Evolutionary conservation across 2,329 filamentous ascomycete genomes (phyloP), one percentile per base, ranked within the genome.

Genomic region (Paecilomyces fulvus): DNA sequence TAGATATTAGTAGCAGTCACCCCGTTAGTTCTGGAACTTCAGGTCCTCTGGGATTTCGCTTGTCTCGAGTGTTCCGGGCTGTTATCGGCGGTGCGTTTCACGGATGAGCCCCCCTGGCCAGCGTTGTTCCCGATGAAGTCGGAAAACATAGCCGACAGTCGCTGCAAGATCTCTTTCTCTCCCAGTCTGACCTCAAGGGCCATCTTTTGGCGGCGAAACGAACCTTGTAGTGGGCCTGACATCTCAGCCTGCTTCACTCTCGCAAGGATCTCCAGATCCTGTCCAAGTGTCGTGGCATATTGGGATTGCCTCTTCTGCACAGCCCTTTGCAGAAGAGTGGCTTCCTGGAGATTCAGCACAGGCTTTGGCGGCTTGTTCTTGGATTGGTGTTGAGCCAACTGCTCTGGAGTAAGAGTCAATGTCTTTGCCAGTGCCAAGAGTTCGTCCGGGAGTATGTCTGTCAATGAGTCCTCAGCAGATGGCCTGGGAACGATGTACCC

Each of bases 141-240:
- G 53, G 67, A 62, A 31, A 77, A 67, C 60, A 69, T 71, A 51
- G 59, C 62, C 57, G 80, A 76, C 1, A 84, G 77, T 64, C 83
- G 78, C 55, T 77, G 72, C 23, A 91, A 67, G 5, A 92, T 75
- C 62, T 79, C 78, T 69, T 90, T 90, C 72, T 92, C 89, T 12
- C 88, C 89, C 2, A 85, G 72, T 58, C 89, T 81, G 33, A 91
- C 86, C 53, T 81, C 75, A 21, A 85, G 65, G 0, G 88, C 88
- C 84, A 88, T 88, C 49, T 72, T 75, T 12, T 70, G 64, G 30
- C 74, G 73, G 23, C 66, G 66, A 20, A 56, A 30, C 10, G 61
- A 65, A 53, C 61, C 69, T 52, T 80, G 73, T 30, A 73, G 63
- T 14, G 67, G 49, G 25, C 59, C 65, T 59, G 67, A 70, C 62